phyloP scores from a whole-genome alignment of 2,329 filamentous ascomycete genomes.

The Chrysosphaeria jannelii region DNA sequence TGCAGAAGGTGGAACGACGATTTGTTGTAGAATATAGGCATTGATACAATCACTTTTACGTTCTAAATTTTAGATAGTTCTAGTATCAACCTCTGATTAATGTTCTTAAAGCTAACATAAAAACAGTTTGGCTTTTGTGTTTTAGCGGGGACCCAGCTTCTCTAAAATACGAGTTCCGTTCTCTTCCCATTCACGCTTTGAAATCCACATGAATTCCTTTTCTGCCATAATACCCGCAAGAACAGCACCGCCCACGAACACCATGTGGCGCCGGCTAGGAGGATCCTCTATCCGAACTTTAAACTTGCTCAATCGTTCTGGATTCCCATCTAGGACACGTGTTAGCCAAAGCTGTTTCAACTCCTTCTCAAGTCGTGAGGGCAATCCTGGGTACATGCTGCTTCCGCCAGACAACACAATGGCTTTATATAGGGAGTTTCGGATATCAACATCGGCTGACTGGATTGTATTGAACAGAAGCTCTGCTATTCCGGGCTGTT shows the following conservation, averaged over 20 bases:
- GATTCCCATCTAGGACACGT: constrained; percentile 64
- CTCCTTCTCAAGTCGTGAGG: constrained; percentile 88
- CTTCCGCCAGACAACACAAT: constrained; percentile 88
- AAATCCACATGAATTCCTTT: constrained; percentile 98
- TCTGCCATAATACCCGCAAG: constrained; percentile 97
- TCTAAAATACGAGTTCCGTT: constrained; percentile 59
- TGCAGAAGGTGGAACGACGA: constrained; percentile 44
- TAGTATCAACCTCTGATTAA: no score
- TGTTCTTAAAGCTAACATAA: neutral
- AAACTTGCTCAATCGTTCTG: constrained; percentile 89
- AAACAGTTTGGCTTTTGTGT: no score
- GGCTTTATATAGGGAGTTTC: constrained; percentile 81
- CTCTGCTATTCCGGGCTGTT: constrained; percentile 87
- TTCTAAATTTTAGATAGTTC: no score
- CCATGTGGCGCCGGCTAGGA: constrained; percentile 87
- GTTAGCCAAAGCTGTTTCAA: constrained; percentile 97
- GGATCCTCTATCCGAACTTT: constrained; percentile 98
- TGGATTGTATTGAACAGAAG: constrained; percentile 99
- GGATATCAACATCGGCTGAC: constrained; percentile 77
- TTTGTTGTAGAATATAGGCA: constrained; percentile 53
- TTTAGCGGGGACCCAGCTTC: constrained; percentile 55
- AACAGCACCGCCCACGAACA: constrained; percentile 87
- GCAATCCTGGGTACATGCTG: constrained; percentile 96
- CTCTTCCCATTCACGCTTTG: constrained; percentile 89
- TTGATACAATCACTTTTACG: no score